These are phyloP conservation scores for Penicillium sp. DNA, from an alignment of 2,329 filamentous ascomycete species.

Conservation along the genomic window DNA sequence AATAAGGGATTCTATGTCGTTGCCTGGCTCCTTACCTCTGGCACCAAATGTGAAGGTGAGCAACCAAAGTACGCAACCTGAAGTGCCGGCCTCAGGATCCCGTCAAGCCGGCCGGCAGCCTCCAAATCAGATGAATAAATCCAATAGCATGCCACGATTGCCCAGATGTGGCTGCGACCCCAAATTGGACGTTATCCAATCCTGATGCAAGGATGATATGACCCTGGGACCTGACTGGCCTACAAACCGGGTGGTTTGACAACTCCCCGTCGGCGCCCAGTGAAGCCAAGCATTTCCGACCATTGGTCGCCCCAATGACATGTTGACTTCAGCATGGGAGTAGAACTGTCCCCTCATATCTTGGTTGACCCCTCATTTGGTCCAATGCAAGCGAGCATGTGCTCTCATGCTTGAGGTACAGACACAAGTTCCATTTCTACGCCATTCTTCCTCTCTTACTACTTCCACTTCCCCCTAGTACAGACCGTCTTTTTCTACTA, in stretches of 20 bases:
- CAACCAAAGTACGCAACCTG: neutral
- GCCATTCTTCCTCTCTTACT: neutral
- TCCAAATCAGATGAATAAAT: neutral
- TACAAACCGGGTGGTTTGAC: constrained; percentile 5
- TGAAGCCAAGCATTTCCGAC: constrained; percentile 17
- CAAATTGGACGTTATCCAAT: constrained; percentile 15
- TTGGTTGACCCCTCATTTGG: constrained; percentile 11
- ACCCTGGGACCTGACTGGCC: constrained; percentile 10
- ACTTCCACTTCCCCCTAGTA: neutral
- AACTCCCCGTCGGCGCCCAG: constrained; percentile 3
- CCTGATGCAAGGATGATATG: neutral
- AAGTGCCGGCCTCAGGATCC: neutral
- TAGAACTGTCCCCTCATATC: constrained; percentile 12
- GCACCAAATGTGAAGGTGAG: too few relatives aligned
- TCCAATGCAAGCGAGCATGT: neutral
- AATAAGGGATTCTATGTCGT: neutral
- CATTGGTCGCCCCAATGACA: constrained; percentile 17
- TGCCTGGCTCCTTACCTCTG: neutral
- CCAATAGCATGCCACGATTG: constrained; percentile 7
- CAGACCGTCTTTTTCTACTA: neutral
- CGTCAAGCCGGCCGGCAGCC: neutral
- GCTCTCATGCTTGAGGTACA: neutral
- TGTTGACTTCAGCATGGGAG: constrained; percentile 6
- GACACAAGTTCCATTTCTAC: constrained; percentile 11
- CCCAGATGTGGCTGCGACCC: constrained; percentile 7